These are phyloP conservation scores for Metschnikowia gelsemii DNA, from an alignment of 805 yeast genomes.

Conservation along the genomic window DNA sequence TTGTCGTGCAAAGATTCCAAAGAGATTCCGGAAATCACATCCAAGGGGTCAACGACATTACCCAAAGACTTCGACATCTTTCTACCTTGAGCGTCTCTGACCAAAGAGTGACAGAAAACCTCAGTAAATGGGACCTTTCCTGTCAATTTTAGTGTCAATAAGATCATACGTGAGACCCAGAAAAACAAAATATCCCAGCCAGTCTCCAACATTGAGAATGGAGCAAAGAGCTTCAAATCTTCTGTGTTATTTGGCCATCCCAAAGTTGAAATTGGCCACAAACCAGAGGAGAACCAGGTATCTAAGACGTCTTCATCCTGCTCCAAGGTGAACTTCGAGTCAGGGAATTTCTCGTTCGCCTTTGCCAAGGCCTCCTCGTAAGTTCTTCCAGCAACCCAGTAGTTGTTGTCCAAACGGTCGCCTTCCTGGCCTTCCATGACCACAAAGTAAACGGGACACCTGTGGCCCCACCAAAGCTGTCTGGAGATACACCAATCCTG, in stretches of 20 bases:
- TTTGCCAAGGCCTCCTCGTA: constrained; percentile 80
- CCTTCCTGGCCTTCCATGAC: constrained; percentile 72
- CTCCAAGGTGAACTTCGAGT: constrained; percentile 66
- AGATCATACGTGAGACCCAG: constrained; percentile 98
- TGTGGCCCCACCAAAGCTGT: constrained; percentile 92
- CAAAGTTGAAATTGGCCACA: constrained; percentile 96
- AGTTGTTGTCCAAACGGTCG: constrained; percentile 59
- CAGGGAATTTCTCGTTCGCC: constrained; percentile 74
- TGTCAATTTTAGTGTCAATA: constrained; percentile 85
- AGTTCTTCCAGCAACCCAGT: constrained; percentile 90
- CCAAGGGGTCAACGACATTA: constrained; percentile 93
- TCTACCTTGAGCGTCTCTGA: constrained; percentile 98
- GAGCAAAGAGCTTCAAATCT: constrained; percentile 78
- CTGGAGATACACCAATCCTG: constrained; percentile 99
- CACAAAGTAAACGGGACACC: constrained; percentile 94
- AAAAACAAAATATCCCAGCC: constrained; percentile 99
- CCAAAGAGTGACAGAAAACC: constrained; percentile 97
- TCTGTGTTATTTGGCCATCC: constrained; percentile 87
- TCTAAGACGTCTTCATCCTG: constrained; percentile 98
- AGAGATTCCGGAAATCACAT: constrained; percentile 86
- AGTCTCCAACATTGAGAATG: constrained; percentile 93
- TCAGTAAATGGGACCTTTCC: constrained; percentile 92
- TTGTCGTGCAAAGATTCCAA: constrained; percentile 77
- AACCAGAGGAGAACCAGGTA: constrained; percentile 97
- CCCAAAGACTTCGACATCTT: constrained; percentile 98